Percentiles rank a stretch among this genome's conserved stretches.
These are phyloP conservation scores for Delitschia confertaspora DNA, from an alignment of 495 filamentous ascomycete genomes.

Conservation along the genomic window DNA sequence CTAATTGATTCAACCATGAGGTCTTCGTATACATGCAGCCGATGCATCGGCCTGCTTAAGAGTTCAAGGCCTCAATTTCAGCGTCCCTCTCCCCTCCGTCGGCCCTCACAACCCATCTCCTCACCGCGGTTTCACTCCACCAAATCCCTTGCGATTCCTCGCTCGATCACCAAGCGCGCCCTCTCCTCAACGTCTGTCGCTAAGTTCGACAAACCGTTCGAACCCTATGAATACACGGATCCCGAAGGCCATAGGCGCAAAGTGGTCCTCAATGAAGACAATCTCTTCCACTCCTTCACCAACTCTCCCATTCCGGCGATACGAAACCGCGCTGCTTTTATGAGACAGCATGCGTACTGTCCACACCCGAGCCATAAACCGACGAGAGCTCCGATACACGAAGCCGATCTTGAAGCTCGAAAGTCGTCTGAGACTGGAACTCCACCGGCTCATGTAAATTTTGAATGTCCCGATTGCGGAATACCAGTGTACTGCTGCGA, in stretches of 20 bases:
- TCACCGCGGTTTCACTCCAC: conserved; percentile 12
- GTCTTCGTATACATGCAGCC: conserved; percentile 22
- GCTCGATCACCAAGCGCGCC: conserved; percentile 9
- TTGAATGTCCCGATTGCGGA: conserved; percentile 95
- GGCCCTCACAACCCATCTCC: not conserved
- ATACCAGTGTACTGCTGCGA: conserved; percentile 88
- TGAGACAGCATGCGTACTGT: conserved; percentile 83
- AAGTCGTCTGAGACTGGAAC: conserved; percentile 43
- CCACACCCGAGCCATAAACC: conserved; percentile 76
- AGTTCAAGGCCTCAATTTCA: conserved; percentile 10
- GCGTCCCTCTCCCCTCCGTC: not conserved
- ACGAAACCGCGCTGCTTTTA: conserved; percentile 73
- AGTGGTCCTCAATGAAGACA: conserved; percentile 57
- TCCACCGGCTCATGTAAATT: conserved; percentile 69
- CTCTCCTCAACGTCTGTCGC: conserved; percentile 17
- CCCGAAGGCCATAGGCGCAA: conserved; percentile 15
- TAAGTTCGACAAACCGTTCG: conserved; percentile 8
- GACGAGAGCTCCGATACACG: conserved; percentile 50
- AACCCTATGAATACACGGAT: conserved; percentile 16
- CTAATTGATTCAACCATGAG: too few relatives aligned
- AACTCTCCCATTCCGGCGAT: conserved; percentile 79
- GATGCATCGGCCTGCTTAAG: conserved; percentile 8
- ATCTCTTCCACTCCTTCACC: conserved; percentile 89
- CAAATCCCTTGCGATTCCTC: conserved; percentile 4
- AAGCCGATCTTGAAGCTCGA: conserved; percentile 52